phyloP scores from a whole-genome alignment of 345 rosid species.

The Turritis glabra region DNA sequence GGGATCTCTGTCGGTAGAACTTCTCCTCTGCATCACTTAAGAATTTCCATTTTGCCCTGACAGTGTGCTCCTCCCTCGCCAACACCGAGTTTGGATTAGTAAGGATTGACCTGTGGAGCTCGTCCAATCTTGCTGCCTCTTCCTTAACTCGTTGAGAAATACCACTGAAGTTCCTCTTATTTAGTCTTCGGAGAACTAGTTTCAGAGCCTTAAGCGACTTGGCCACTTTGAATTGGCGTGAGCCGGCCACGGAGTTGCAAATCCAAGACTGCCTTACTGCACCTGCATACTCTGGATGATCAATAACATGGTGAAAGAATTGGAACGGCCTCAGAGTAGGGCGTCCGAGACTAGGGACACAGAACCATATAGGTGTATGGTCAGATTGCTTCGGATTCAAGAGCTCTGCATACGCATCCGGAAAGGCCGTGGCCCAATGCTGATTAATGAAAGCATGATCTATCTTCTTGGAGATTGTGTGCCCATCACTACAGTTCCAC shows the following conservation, averaged over 20 bases:
- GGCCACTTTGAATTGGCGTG: not conserved
- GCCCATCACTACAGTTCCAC: not conserved
- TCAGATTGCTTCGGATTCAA: not conserved
- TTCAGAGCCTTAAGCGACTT: not conserved
- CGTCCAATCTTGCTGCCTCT: no score
- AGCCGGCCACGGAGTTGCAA: not conserved
- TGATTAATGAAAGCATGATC: not conserved
- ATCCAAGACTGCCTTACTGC: not conserved
- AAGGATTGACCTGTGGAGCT: no score
- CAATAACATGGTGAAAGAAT: not conserved
- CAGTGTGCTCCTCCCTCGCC: no score
- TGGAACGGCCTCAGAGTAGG: not conserved
- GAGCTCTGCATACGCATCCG: not conserved
- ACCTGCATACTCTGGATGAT: not conserved
- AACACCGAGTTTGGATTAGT: no score
- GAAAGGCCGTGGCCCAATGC: not conserved
- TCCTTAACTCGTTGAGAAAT: no score
- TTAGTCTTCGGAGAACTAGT: no score
- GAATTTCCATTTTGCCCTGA: no score
- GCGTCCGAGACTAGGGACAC: not conserved
- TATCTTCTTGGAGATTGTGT: not conserved
- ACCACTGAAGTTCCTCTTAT: no score
- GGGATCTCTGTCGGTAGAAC: no score
- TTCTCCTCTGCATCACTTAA: no score
- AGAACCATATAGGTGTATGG: not conserved